Evolutionary conservation across 805 yeast species (phyloP).

Genomic region (Ogataea trehaloabstinens): DNA sequence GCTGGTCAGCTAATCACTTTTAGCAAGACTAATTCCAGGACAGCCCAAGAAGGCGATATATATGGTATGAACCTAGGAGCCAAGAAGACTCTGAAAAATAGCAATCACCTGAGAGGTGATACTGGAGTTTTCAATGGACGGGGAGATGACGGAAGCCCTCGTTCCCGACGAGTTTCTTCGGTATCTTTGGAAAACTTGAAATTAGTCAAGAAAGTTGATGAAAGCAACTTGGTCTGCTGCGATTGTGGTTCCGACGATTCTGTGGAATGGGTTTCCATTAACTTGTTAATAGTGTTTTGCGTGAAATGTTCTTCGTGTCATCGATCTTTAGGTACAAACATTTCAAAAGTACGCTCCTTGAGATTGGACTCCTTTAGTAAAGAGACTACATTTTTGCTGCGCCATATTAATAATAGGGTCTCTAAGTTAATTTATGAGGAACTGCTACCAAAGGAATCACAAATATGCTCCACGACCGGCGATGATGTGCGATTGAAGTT

Average conservation of each 20-base stretch:
- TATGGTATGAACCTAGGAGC: not conserved
- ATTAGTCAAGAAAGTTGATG: constrained; percentile 41
- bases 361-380: constrained; percentile 67
- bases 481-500: constrained; percentile 53
- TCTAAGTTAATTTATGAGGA: constrained; percentile 66
- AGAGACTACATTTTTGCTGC: constrained; percentile 58
- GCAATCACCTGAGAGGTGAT: not conserved
- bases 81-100: not conserved
- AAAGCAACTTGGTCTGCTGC: constrained; percentile 66
- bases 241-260: constrained; percentile 68
- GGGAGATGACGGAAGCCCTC: constrained; percentile 5
- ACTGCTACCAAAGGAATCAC: constrained; percentile 11
- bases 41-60: not conserved
- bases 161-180: constrained; percentile 33
- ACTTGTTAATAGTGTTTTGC: constrained; percentile 69
- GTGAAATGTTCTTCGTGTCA: constrained; percentile 88
- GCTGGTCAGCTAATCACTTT: constrained; percentile 42
- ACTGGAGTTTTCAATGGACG: not conserved
- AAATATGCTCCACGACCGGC: constrained; percentile 35
- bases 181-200: constrained; percentile 32
- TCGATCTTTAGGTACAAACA: constrained; percentile 78
- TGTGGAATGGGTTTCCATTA: constrained; percentile 88
- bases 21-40: constrained; percentile 6
- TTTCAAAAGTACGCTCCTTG: constrained; percentile 75
- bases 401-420: constrained; percentile 47